phyloP scores from a whole-genome alignment of 495 filamentous ascomycete species.

The Hapsidospora chrysogenum region DNA sequence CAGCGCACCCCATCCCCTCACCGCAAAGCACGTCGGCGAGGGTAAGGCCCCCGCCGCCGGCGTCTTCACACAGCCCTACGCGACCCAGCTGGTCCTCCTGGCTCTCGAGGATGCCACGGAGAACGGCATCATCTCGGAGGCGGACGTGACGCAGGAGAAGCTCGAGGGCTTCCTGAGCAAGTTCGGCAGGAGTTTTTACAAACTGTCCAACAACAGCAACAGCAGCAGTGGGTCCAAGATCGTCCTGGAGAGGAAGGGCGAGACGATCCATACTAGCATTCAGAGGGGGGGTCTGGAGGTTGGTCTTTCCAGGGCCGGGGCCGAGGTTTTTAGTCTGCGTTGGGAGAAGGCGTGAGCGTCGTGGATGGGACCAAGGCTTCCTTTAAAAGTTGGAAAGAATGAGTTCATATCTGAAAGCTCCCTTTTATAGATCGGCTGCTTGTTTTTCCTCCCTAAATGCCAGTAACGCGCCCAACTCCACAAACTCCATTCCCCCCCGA shows the following conservation, averaged over 20 bases:
- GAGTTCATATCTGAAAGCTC: no score
- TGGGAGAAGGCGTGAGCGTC: no score
- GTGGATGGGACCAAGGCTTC: no score
- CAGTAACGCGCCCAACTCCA: no score
- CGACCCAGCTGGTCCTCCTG: conserved; percentile 55
- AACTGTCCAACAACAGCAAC: conserved; percentile 22
- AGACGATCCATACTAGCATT: conserved; percentile 36
- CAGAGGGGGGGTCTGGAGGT: conserved; percentile 41
- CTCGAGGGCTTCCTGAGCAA: conserved; percentile 60
- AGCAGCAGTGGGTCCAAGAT: conserved; percentile 31
- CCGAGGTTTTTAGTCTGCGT: conserved; percentile 11
- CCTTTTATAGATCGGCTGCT: no score
- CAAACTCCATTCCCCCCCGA: no score
- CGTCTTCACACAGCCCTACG: conserved; percentile 81
- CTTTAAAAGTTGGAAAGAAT: no score
- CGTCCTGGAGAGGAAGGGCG: conserved; percentile 41
- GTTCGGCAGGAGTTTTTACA: conserved; percentile 65
- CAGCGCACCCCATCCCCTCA: conserved; percentile 60
- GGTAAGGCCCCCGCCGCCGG: conserved; percentile 47
- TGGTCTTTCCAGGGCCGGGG: conserved; percentile 40
- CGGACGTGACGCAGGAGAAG: conserved; percentile 51
- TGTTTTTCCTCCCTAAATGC: no score
- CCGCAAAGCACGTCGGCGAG: conserved; percentile 51
- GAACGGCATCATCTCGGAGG: conserved; percentile 45
- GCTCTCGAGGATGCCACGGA: conserved; percentile 55